Evolutionary conservation across 495 filamentous ascomycete genomes (phyloP), one percentile per base, ranked within the genome.

Genomic region (Annulohypoxylon nitens): DNA sequence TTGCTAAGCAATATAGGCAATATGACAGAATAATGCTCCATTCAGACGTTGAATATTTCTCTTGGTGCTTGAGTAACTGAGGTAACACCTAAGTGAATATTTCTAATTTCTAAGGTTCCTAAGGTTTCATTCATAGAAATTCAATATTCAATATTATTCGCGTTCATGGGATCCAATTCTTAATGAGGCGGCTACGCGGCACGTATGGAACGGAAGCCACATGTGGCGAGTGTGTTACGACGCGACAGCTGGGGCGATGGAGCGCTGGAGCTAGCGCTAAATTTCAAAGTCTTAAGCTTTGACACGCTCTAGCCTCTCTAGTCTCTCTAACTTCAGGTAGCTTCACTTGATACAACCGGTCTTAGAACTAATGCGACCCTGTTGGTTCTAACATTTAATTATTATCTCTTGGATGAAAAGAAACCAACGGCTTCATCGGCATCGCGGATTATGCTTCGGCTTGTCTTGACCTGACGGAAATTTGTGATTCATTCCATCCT

Each of bases 301-400:
- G 30, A 30, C 30, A 30, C 30, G 30, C 30, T 30, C 30, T 30
- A 30, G 5, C 30, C 30, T 30, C n/a, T 48, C n/a, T 48, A 48
- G 37, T 12, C 37, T 41, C 14, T 53, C 23, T 30, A 26, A 20
- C 50, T 30, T 30, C 8, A 53, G 20, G 50, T 10, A n/a, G 64
- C 53, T 65, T 58, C 50, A 50, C 23, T 59, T 69, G 71, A 74
- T 23, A 74, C 71, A 62, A 30, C 47, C 71, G 47, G 50, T 26
- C 61, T 62, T 66, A 51, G 11, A 23, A 30, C 63, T 71, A 55
- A 57, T 61, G 58, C 57, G 62, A 37, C 58, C 63, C 16, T 66
- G 54, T 60, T 26, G 16, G 14, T 2, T 47, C 43, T 47, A 47
- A 47, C 16, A 47, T 47, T 47, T 47, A 18, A 47, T 47, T 47